Conservation (phyloP, 495 filamentous ascomycete species). For the Pyronema omphalodes region DNA sequence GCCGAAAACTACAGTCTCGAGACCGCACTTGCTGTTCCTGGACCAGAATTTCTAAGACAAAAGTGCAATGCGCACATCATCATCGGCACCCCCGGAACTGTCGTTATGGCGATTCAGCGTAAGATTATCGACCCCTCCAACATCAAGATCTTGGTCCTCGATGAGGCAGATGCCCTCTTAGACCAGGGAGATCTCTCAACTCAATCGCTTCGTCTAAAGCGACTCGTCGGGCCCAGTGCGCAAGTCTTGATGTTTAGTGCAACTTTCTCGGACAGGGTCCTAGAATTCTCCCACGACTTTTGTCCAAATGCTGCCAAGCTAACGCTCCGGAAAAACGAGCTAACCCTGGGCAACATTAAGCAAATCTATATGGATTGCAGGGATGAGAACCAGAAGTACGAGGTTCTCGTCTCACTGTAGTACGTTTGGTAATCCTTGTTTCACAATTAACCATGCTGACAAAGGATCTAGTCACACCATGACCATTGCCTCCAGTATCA, state of each 20-base stretch:
- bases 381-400: slow-evolving; percentile 64
- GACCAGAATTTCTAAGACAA: slow-evolving; percentile 41
- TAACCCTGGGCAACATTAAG: slow-evolving; percentile 91
- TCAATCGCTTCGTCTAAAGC: slow-evolving; percentile 77
- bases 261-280: slow-evolving; percentile 75
- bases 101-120: slow-evolving; percentile 64
- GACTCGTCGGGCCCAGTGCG: slow-evolving; percentile 25
- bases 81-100: slow-evolving; percentile 87
- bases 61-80: slow-evolving; percentile 54
- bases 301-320: slow-evolving; percentile 75
- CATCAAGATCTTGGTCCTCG: slow-evolving; percentile 64
- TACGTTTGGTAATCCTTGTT: background rate
- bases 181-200: slow-evolving; percentile 89
- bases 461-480: slow-evolving; percentile 41
- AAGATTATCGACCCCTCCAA: slow-evolving; percentile 44
- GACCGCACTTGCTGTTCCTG: slow-evolving; percentile 58
- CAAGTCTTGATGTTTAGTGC: slow-evolving; percentile 92
- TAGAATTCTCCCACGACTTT: slow-evolving; percentile 58
- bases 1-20: background rate
- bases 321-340: slow-evolving; percentile 69
- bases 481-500: slow-evolving; percentile 91
- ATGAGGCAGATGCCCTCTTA: slow-evolving; percentile 93
- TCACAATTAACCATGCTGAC: background rate
- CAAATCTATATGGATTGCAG: slow-evolving; percentile 91
- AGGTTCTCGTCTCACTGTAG: slow-evolving; percentile 73